phyloP scores from a whole-genome alignment of 2,329 filamentous ascomycete species.

The Colletotrichum lindemuthianum region DNA sequence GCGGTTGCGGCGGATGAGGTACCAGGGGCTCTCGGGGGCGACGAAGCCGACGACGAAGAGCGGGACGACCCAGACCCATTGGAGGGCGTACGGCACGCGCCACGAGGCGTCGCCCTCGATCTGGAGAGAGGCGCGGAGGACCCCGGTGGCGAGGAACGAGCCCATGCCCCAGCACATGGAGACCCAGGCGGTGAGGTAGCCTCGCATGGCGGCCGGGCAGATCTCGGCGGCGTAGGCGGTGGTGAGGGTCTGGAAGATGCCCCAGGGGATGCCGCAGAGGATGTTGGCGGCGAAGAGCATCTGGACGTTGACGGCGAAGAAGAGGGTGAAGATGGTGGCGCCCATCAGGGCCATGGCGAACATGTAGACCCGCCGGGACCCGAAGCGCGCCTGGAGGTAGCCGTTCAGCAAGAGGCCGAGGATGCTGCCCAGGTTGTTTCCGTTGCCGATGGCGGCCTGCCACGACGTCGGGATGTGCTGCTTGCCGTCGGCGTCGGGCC shows the following conservation, averaged over 20 bases:
- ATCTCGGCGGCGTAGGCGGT: conserved; percentile 52
- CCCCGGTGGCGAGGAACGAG: conserved; percentile 47
- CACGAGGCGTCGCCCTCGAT: conserved; percentile 34
- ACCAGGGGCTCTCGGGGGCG: conserved; percentile 61
- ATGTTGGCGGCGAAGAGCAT: conserved; percentile 45
- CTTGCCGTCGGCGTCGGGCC: conserved; percentile 44
- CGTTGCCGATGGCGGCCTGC: conserved; percentile 55
- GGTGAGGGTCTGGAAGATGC: conserved; percentile 48
- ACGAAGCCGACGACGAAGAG: conserved; percentile 56
- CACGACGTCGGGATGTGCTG: conserved; percentile 55
- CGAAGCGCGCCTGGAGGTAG: conserved; percentile 46
- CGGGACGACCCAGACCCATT: conserved; percentile 60
- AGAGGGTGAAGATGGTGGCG: conserved; percentile 50
- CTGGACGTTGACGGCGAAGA: conserved; percentile 46
- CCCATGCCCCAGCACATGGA: conserved; percentile 54
- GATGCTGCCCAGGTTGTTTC: conserved; percentile 52
- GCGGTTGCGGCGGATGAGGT: conserved; percentile 56
- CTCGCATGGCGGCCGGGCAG: conserved; percentile 50
- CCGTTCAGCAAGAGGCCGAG: conserved; percentile 55
- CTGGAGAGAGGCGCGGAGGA: conserved; percentile 43
- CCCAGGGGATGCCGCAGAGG: conserved; percentile 45
- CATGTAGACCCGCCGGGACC: conserved; percentile 50
- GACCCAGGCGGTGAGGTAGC: conserved; percentile 51
- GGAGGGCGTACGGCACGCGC: conserved; percentile 52
- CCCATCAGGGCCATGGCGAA: conserved; percentile 46